phyloP scores from a whole-genome alignment of 768 basidiomycete genomes.

The Lactarius tabidus region DNA sequence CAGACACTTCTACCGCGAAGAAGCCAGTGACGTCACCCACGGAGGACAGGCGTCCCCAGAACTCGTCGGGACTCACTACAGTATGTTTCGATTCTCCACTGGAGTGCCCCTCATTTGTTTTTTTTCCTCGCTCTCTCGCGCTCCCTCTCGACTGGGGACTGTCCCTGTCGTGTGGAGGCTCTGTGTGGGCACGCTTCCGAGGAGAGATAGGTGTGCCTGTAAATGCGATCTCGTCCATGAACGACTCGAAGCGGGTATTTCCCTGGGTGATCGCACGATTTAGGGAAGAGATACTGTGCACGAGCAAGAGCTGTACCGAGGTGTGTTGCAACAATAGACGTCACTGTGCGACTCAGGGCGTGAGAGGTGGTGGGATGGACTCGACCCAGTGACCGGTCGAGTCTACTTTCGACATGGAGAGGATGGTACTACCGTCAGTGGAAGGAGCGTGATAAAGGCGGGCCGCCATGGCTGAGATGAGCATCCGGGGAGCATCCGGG shows the following conservation, averaged over 20 bases:
- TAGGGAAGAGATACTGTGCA: conserved; percentile 96
- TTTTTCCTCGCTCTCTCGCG: conserved; percentile 31
- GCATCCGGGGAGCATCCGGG: conserved; percentile 48
- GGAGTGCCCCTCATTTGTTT: conserved; percentile 28
- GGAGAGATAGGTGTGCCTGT: conserved; percentile 53
- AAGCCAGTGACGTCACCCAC: conserved; percentile 91
- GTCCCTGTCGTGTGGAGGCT: conserved; percentile 9
- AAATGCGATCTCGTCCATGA: conserved; percentile 85
- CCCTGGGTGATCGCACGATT: conserved; percentile 61
- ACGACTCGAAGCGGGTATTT: conserved; percentile 79
- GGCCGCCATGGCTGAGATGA: conserved; percentile 73
- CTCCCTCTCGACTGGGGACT: conserved; percentile 15
- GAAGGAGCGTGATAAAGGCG: conserved; percentile 38
- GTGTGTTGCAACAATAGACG: background rate
- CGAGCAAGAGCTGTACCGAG: conserved; percentile 45
- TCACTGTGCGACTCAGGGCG: conserved; percentile 46
- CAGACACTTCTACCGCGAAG: conserved; percentile 61
- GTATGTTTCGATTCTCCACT: conserved; percentile 49
- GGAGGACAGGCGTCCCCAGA: conserved; percentile 97
- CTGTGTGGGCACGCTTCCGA: conserved; percentile 51
- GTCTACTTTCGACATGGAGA: conserved; percentile 91
- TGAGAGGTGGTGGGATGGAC: conserved; percentile 67
- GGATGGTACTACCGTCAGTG: background rate
- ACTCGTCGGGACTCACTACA: conserved; percentile 72
- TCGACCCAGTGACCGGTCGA: conserved; percentile 74